Percentiles rank a stretch among this genome's conserved stretches.
phyloP scores from a whole-genome alignment of 768 basidiomycete species.

The Chalciporus pseudorubinellus region DNA sequence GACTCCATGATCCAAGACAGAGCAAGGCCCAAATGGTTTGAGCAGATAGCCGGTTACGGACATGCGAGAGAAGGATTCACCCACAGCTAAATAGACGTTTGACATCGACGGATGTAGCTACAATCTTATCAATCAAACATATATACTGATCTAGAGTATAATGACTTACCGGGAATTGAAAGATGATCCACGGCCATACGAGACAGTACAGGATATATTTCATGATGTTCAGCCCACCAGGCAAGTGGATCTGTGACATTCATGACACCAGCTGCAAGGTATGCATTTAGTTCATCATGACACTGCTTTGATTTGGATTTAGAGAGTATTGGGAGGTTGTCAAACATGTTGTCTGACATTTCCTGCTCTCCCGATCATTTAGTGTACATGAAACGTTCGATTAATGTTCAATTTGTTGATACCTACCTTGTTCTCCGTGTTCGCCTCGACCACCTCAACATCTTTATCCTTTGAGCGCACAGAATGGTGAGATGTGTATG shows the following conservation, averaged over 20 bases:
- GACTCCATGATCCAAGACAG: conserved; percentile 36
- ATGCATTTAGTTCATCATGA: conserved; percentile 2
- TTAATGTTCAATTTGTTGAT: not conserved
- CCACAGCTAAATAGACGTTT: conserved; percentile 30
- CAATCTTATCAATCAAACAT: conserved; percentile 5
- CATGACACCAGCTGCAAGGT: conserved; percentile 1
- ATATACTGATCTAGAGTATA: not conserved
- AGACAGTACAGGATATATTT: not conserved
- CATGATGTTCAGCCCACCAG: not conserved
- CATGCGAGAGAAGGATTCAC: conserved; percentile 25
- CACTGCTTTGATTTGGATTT: not conserved
- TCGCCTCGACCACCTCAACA: not conserved
- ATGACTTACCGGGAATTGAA: not conserved
- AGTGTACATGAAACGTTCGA: not conserved
- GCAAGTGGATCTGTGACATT: not conserved
- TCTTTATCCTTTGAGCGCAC: too few species aligned
- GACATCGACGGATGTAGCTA: conserved; percentile 34
- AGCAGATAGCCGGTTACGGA: conserved; percentile 23
- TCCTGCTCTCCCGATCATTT: not conserved
- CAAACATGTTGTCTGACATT: conserved; percentile 28
- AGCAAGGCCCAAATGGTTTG: conserved; percentile 27
- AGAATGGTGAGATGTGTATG: not conserved
- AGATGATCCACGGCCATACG: conserved; percentile 5
- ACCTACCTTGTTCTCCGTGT: conserved; percentile 1
- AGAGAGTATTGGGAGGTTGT: conserved; percentile 25